Evolutionary conservation across 257 asterid genomes (phyloP), one percentile per base, ranked within the genome.

Genomic region (Galeopsis tetrahit): DNA sequence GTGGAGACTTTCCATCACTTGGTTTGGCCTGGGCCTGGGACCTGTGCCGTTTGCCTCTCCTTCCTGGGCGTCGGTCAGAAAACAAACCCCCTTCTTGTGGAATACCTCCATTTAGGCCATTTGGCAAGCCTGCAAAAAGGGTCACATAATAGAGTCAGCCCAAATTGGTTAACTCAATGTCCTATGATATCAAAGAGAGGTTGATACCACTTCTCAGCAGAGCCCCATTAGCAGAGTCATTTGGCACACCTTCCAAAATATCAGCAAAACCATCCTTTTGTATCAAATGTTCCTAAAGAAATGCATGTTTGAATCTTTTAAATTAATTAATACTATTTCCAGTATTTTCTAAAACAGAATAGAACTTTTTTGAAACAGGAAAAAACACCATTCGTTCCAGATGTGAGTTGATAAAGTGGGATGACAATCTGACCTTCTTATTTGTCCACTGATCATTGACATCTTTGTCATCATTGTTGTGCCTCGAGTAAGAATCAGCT

Each of bases 31-130:
- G 80, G 78, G 85, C 87, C 74, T 75, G 80, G 78, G 85, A 86
- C 74, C 81, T 90, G 14, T 82, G 82, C 71, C 87, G 85, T 77
- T 89, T 90, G 63, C 87, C 83, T 81, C 90, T 87, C 86, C 92
- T 88, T 69, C 96, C 92, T 69, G 90, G 14, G 62, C 86, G 88
- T 43, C 82, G 87, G 36, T 84, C 93, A 68, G 89, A 73, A 68
- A 78, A 77, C 52, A 80, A 79, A 60, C 74, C 79, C 51, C 79
- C 83, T 52, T 85, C 90, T 66, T 83, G 90, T 33, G 76, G 69
- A 70, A 69, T 77, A 75, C 76, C 83, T 66, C 85, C 92, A 83
- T 86, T 81, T 34, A 82, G 33, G 63, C 85, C 92, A 83, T 86
- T 81, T 34, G 84, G 33, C 36, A 79, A 75, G 63, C 82, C 88